These are phyloP conservation scores for Phytophthora pisi DNA, from an alignment of 352 stramenopile species.

Conservation along the genomic window DNA sequence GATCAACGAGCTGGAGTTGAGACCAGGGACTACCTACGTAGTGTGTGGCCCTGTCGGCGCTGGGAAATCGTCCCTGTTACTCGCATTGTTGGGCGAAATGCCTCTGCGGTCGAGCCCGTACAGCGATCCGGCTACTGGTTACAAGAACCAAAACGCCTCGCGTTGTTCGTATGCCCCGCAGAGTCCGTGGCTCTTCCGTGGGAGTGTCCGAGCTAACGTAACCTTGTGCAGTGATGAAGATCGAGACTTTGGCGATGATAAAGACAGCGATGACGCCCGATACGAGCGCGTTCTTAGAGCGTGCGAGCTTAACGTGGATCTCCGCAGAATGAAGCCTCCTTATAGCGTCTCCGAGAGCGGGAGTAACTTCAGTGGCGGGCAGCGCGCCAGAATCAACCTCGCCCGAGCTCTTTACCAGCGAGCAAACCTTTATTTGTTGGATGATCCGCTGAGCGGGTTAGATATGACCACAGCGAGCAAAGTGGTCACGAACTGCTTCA, in stretches of 20 bases:
- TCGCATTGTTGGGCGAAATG: constrained; percentile 97
- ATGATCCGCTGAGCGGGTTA: constrained; percentile 87
- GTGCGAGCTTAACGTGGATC: constrained; percentile 80
- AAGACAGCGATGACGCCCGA: constrained; percentile 40
- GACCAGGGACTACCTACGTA: constrained; percentile 51
- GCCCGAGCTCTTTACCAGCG: constrained; percentile 82
- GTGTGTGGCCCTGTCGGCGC: constrained; percentile 91
- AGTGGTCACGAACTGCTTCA: constrained; percentile 59
- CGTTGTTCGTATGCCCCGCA: constrained; percentile 75
- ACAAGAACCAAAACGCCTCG: background rate
- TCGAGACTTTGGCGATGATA: background rate
- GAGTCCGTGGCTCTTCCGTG: constrained; percentile 78
- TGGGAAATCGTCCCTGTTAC: constrained; percentile 96
- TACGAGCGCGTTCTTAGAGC: constrained; percentile 62
- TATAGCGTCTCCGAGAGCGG: constrained; percentile 76
- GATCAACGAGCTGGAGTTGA: constrained; percentile 52
- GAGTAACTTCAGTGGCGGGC: constrained; percentile 87
- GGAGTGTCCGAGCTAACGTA: constrained; percentile 67
- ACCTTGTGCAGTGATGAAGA: constrained; percentile 45
- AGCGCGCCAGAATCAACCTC: constrained; percentile 83
- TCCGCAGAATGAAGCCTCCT: constrained; percentile 37
- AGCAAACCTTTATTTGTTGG: constrained; percentile 80
- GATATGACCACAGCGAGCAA: constrained; percentile 64
- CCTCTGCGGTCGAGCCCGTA: constrained; percentile 31
- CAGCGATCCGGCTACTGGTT: background rate